These are phyloP conservation scores for Prunus armeniaca DNA, from an alignment of 306 rosid species.

Conservation along the genomic window DNA sequence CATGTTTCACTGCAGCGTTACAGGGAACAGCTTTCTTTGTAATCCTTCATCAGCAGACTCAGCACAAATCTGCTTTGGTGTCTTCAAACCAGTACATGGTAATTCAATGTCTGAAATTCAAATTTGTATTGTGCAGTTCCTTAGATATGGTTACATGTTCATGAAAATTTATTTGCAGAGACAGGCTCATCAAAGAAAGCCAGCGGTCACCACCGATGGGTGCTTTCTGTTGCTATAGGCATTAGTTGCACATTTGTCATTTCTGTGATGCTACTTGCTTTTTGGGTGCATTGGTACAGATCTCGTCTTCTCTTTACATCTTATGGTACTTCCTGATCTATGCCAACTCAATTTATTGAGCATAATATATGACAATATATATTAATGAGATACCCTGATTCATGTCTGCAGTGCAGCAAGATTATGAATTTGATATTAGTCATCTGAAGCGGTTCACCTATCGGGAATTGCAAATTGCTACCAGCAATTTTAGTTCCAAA, in stretches of 20 bases:
- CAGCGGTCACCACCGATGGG: conserved; percentile 45
- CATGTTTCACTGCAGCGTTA: conserved; percentile 46
- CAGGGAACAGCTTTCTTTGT: conserved; percentile 85
- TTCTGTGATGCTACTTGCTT: conserved; percentile 62
- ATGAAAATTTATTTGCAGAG: conserved; percentile 42
- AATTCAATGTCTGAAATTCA: conserved; percentile 20
- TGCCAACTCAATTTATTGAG: conserved; percentile 3
- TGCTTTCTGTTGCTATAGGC: conserved; percentile 68
- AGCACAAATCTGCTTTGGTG: conserved; percentile 42
- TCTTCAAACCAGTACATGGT: conserved; percentile 72
- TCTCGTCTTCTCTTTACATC: conserved; percentile 70
- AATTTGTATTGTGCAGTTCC: conserved; percentile 1
- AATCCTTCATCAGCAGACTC: conserved; percentile 46
- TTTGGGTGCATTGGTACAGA: conserved; percentile 74
- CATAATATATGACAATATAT: background rate
- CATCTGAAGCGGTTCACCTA: conserved; percentile 83
- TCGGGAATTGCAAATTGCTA: conserved; percentile 85
- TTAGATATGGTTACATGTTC: conserved; percentile 1
- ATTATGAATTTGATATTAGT: conserved; percentile 76
- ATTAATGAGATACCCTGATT: conserved; percentile 7
- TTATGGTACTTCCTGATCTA: conserved; percentile 63
- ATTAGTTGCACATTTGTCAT: conserved; percentile 69
- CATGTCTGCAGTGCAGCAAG: conserved; percentile 81
- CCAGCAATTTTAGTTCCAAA: conserved; percentile 73
- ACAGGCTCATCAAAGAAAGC: conserved; percentile 46